Conservation (phyloP, 2,329 filamentous ascomycete genomes). For the Tolypocladium pustulatum region DNA sequence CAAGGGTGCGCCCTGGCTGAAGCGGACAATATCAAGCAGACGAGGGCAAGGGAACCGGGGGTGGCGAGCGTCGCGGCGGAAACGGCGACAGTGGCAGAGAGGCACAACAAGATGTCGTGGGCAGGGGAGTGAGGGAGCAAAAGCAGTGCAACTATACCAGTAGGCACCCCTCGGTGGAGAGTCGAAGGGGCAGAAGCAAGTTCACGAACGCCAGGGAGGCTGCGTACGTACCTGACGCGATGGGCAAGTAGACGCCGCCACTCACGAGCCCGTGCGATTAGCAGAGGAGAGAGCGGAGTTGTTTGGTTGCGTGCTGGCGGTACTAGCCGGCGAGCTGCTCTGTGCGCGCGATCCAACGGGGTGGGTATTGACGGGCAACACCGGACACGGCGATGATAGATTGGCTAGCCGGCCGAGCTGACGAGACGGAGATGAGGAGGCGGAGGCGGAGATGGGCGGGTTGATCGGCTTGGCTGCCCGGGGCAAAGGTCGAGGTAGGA, state of each 20-base stretch:
- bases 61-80: not conserved
- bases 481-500: not conserved
- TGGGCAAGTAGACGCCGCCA: not conserved
- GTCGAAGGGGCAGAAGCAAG: not conserved
- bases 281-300: too few species aligned
- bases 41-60: not conserved
- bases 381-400: not conserved
- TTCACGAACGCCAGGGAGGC: not conserved
- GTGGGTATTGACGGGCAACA: not conserved
- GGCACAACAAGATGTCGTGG: not conserved
- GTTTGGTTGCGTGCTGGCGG: not conserved
- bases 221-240: not conserved
- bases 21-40: constrained; percentile 1
- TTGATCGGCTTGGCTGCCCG: not conserved
- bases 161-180: not conserved
- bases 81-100: not conserved
- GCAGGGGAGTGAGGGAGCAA: not conserved
- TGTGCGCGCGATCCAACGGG: not conserved
- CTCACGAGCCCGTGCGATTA: not conserved
- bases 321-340: not conserved
- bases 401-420: not conserved
- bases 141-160: not conserved
- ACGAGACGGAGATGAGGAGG: not conserved
- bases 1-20: constrained; percentile 7
- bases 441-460: not conserved